Percentiles rank a stretch among this genome's conserved stretches.
Evolutionary conservation across 176 grass and related monocot genomes (phyloP).

Genomic region (Miscanthus lutarioriparius): DNA sequence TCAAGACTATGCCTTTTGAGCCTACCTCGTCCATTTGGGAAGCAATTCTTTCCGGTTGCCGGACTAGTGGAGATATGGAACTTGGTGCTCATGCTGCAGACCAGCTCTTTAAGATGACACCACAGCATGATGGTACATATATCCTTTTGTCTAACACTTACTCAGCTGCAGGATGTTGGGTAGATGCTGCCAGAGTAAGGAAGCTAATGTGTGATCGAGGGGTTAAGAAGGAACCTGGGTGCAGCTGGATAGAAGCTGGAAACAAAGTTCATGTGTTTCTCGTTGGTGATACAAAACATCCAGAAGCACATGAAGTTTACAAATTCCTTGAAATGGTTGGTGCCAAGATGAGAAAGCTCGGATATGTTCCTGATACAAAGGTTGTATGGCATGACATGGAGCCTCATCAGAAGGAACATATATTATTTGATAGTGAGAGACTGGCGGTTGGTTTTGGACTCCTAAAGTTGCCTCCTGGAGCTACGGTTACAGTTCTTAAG

Average conservation of each 20-base stretch:
- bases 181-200: conserved; percentile 73
- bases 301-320: conserved; percentile 62
- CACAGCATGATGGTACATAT: conserved; percentile 84
- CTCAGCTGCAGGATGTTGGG: conserved; percentile 73
- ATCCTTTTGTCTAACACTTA: conserved; percentile 88
- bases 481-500: conserved; percentile 84
- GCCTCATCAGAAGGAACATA: conserved; percentile 65
- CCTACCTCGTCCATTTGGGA: conserved; percentile 77
- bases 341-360: conserved; percentile 82
- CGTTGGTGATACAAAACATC: conserved; percentile 78
- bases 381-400: conserved; percentile 80
- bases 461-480: conserved; percentile 67
- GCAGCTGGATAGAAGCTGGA: conserved; percentile 91
- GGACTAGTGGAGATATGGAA: conserved; percentile 62
- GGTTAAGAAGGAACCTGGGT: conserved; percentile 96
- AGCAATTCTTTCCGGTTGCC: conserved; percentile 66
- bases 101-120: conserved; percentile 68
- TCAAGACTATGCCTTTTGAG: conserved; percentile 75
- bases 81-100: conserved; percentile 69
- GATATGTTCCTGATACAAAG: conserved; percentile 78
- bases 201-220: conserved; percentile 94
- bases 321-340: conserved; percentile 69
- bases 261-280: conserved; percentile 85
- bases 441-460: conserved; percentile 86
- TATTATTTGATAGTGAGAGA: conserved; percentile 83